Conservation (phyloP, 768 basidiomycete species). For the Suillus bovinus region DNA sequence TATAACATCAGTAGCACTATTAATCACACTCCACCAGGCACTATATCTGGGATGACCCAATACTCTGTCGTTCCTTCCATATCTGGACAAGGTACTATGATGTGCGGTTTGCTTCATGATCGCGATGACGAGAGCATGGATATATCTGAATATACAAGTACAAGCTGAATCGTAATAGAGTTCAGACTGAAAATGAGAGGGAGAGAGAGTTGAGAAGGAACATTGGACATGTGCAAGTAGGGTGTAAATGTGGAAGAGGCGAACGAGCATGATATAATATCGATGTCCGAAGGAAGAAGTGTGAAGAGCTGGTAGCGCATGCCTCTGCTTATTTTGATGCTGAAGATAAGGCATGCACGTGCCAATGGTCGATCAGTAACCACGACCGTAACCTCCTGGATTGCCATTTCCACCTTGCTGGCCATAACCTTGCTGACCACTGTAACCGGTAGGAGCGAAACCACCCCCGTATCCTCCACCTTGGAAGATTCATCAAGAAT, state of each 20-base stretch:
- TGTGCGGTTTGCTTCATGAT: background rate
- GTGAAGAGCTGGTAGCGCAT: background rate
- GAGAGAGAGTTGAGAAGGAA: constrained; percentile 2
- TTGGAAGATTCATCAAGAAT: constrained; percentile 21
- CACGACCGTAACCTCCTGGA: constrained; percentile 29
- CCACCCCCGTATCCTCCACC: constrained; percentile 21
- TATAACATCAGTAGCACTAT: too few relatives aligned
- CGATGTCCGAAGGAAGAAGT: background rate
- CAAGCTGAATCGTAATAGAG: constrained; percentile 16
- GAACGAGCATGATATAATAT: background rate
- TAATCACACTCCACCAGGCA: too few relatives aligned
- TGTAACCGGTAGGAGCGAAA: constrained; percentile 19
- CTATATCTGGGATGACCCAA: too few relatives aligned
- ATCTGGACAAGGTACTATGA: background rate
- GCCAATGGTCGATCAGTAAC: constrained; percentile 4
- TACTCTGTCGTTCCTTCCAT: background rate
- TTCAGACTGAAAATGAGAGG: constrained; percentile 7
- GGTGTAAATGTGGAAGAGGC: constrained; percentile 2
- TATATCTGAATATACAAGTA: constrained; percentile 20
- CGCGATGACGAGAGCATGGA: background rate
- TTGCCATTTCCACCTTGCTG: constrained; percentile 29
- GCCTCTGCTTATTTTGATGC: background rate
- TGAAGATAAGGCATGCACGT: constrained; percentile 8
- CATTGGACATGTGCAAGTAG: background rate
- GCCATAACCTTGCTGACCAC: constrained; percentile 22